These are phyloP conservation scores for Aspergillus saccharolyticus DNA, from an alignment of 495 filamentous ascomycete genomes.

Conservation along the genomic window DNA sequence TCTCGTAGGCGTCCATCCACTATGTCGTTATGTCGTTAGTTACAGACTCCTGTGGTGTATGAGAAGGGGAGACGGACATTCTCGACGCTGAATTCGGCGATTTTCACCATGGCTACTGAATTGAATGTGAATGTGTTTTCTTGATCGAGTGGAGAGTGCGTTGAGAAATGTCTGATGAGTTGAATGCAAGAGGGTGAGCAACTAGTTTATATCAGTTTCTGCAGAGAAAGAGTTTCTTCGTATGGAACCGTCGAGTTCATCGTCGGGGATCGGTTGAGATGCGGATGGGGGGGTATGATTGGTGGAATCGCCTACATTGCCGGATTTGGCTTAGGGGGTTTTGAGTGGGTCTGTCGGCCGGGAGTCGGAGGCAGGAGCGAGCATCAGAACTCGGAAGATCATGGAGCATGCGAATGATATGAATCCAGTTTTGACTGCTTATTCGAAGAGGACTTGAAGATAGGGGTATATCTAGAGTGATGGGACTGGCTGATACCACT, in stretches of 20 bases:
- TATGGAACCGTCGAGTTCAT: too few relatives aligned
- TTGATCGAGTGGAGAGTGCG: too few relatives aligned
- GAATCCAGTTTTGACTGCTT: too few relatives aligned
- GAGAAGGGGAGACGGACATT: not conserved
- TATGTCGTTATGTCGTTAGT: slow-evolving; percentile 22
- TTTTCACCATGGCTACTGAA: not conserved
- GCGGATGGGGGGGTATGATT: not conserved
- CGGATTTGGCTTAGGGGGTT: not conserved
- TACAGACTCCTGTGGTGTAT: not conserved
- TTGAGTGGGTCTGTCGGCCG: not conserved
- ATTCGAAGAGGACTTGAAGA: too few relatives aligned
- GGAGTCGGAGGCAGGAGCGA: too few relatives aligned
- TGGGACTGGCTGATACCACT: too few relatives aligned
- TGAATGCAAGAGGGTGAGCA: not conserved
- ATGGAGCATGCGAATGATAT: too few relatives aligned
- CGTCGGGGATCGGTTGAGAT: not conserved
- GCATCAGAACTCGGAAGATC: too few relatives aligned
- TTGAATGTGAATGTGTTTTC: too few relatives aligned
- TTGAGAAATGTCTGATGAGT: too few relatives aligned
- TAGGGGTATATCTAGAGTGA: too few relatives aligned
- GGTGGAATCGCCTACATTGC: not conserved
- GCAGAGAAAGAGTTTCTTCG: too few relatives aligned
- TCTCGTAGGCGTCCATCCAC: slow-evolving; percentile 90
- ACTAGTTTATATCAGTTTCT: not conserved
- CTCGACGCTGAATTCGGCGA: not conserved